Evolutionary conservation across 768 basidiomycete species (phyloP), one percentile per base, ranked within the genome.

Genomic region (Lentinus brumalis): DNA sequence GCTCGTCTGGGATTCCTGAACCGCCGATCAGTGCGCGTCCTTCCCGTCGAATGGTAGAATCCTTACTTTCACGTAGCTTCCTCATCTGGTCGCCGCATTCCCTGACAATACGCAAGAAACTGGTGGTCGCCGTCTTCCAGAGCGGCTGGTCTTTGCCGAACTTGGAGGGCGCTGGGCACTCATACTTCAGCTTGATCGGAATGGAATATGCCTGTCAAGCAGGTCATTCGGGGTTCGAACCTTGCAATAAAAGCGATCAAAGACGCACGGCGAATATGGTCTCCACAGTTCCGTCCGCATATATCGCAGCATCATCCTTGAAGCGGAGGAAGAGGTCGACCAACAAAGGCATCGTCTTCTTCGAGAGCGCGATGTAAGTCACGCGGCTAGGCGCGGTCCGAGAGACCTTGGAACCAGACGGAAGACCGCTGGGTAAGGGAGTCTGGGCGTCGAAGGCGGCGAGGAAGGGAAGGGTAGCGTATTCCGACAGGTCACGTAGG

Each of bases 91-190:
- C 62, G 1, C 83, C 78, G 64, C 85, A 86, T 60, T 89, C 88
- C 58, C 85, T 89, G 46, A 92, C 87, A 35, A 92, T 81, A 14
- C 79, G 78, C 68, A 95, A 76, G 73, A 93, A 93, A 67, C 81
- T 86, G 14, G 80, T 83, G 2, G 91, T 94, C n/a, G 94, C 96
- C 0, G 94, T 95, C 76, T 95, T 96, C 96, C 96, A 98, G 3
- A 99, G 76, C 0, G 96, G 94, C 21, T 74, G 76, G 68, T 96
- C 96, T 56, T 92, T 88, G 2, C 92, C 94, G 69, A 86, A 93
- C 70, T 89, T 94, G 42, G 90, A 94, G 0, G 96, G 84, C 0
- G 91, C 77, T 0, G 96, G 96, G 72, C 96, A 97, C 39, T 96
- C 94, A 64, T 98, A 96, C 74, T 96, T 96, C 64, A 98, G 77